Evolutionary conservation across 345 rosid species (phyloP).

Genomic region (Hirschfeldia incana): DNA sequence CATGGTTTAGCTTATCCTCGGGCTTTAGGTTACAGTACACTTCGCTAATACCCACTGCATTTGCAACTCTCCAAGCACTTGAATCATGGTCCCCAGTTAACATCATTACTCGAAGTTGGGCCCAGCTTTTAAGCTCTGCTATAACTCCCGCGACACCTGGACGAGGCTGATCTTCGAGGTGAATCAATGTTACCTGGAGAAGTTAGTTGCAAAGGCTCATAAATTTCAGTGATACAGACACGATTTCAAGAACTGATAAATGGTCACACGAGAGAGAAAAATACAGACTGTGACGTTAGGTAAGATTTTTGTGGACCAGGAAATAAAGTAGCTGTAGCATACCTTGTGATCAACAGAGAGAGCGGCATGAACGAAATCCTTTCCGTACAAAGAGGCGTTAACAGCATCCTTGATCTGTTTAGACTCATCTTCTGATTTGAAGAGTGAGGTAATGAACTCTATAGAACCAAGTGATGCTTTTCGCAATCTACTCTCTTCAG

Average conservation of each 20-base stretch:
- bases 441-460: conserved; percentile 82
- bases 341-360: conserved; percentile 92
- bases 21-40: conserved; percentile 86
- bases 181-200: conserved; percentile 82
- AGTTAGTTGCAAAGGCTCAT: conserved; percentile 23
- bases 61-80: conserved; percentile 95
- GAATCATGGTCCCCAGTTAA: conserved; percentile 91
- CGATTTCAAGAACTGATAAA: conserved; percentile 3
- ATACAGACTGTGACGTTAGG: background rate
- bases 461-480: conserved; percentile 94
- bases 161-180: conserved; percentile 94
- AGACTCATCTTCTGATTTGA: conserved; percentile 73
- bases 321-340: background rate
- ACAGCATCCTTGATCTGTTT: conserved; percentile 81
- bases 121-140: conserved; percentile 60
- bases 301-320: conserved; percentile 12
- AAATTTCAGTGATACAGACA: conserved; percentile 19
- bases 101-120: conserved; percentile 78
- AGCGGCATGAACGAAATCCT: conserved; percentile 89
- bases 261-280: conserved; percentile 17
- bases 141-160: conserved; percentile 77
- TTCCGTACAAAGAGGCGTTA: conserved; percentile 72
- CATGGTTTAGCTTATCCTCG: conserved; percentile 84
- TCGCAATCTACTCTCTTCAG: conserved; percentile 50
- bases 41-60: conserved; percentile 80